Evolutionary conservation across 129 eudicot species (phyloP).

Genomic region (Oenanthe sinensis): DNA sequence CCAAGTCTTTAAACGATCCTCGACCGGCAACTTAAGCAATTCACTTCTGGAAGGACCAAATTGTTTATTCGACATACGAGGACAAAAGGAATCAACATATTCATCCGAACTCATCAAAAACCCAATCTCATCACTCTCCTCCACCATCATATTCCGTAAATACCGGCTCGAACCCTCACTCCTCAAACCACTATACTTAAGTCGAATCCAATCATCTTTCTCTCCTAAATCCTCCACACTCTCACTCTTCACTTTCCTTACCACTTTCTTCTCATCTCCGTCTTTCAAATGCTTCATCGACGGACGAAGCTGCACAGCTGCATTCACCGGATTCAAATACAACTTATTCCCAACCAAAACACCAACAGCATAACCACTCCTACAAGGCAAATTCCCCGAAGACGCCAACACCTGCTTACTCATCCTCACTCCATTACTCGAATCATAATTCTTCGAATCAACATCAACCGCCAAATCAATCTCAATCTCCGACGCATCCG

Average conservation of each 20-base stretch:
- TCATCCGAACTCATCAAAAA: not conserved
- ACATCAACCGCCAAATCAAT: not conserved
- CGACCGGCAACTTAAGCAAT: not conserved
- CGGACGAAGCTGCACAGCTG: not conserved
- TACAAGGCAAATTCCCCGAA: constrained; percentile 4
- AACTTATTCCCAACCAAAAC: constrained; percentile 3
- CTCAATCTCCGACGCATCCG: not conserved
- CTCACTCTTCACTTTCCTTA: not conserved
- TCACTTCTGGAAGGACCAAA: not conserved
- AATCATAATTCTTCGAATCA: constrained; percentile 3
- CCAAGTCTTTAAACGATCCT: constrained; percentile 1
- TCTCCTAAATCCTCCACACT: not conserved
- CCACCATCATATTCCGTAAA: not conserved
- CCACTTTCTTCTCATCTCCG: not conserved
- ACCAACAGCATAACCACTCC: not conserved
- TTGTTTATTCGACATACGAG: not conserved
- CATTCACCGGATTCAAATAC: not conserved
- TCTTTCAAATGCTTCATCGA: not conserved
- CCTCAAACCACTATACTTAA: not conserved
- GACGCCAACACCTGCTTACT: constrained; percentile 2
- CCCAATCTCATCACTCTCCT: constrained; percentile 1
- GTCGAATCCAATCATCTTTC: constrained; percentile 1
- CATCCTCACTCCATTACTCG: not conserved
- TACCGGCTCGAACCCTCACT: not conserved
- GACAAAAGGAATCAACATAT: not conserved